A percentile compares a stretch with the other conserved stretches of the same genome.
Conservation (phyloP, 768 basidiomycete genomes). For the Boletus edulis region DNA sequence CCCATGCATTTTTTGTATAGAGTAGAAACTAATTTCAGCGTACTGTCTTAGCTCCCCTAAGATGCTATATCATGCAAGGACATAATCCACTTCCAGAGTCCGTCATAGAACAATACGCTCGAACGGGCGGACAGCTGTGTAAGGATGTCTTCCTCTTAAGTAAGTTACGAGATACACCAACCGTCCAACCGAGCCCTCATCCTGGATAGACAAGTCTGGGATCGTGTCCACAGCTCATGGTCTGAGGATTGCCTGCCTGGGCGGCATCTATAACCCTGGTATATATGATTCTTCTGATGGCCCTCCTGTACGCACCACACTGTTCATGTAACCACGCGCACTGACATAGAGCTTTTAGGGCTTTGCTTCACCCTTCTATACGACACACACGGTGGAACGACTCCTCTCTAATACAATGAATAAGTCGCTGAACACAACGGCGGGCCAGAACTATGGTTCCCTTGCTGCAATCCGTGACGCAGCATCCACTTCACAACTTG, state of each 20-base stretch:
- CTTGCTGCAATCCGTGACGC: slow-evolving; percentile 67
- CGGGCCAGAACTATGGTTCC: slow-evolving; percentile 54
- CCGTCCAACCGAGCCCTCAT: slow-evolving; percentile 1
- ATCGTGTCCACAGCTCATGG: slow-evolving; percentile 77
- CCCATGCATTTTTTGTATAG: not conserved
- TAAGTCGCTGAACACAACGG: slow-evolving; percentile 42
- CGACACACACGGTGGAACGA: slow-evolving; percentile 64
- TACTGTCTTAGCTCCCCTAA: slow-evolving; percentile 65
- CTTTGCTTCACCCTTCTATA: slow-evolving; percentile 75
- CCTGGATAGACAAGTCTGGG: slow-evolving; percentile 70
- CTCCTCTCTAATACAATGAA: slow-evolving; percentile 68
- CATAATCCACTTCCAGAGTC: slow-evolving; percentile 66
- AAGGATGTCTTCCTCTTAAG: slow-evolving; percentile 84
- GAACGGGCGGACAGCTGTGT: slow-evolving; percentile 76
- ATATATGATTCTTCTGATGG: slow-evolving; percentile 59
- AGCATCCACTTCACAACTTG: slow-evolving; percentile 56
- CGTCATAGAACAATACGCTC: slow-evolving; percentile 73
- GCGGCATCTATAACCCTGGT: slow-evolving; percentile 67
- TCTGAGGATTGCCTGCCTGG: slow-evolving; percentile 82
- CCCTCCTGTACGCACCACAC: slow-evolving; percentile 51
- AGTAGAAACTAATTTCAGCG: slow-evolving; percentile 12
- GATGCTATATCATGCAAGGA: slow-evolving; percentile 93
- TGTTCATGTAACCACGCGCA: not conserved
- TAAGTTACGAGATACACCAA: slow-evolving; percentile 37
- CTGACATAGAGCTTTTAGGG: slow-evolving; percentile 43